phyloP scores from a whole-genome alignment of 331 rosid genomes.

The Malus hybrid region DNA sequence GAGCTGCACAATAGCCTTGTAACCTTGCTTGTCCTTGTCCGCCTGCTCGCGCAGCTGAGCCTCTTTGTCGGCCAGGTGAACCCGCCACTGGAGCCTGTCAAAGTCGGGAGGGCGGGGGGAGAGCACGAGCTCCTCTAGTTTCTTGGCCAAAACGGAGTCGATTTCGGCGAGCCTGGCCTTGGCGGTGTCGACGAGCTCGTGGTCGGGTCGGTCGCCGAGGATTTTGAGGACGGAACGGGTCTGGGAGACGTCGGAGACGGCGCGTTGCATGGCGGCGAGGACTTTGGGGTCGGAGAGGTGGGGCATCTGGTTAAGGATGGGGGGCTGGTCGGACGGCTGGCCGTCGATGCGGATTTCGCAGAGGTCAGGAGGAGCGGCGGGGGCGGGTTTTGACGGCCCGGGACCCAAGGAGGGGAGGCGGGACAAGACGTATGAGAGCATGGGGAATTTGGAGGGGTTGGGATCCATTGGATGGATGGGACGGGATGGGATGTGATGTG shows the following conservation, averaged over 20 bases:
- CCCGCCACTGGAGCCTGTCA: constrained; percentile 41
- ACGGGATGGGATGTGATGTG: background rate
- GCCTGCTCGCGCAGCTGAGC: constrained; percentile 27
- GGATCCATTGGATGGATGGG: constrained; percentile 67
- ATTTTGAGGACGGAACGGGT: constrained; percentile 58
- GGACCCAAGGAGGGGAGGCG: constrained; percentile 46
- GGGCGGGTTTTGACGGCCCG: background rate
- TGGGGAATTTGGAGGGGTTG: constrained; percentile 59
- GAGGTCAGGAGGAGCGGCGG: constrained; percentile 2
- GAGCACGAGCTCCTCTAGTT: constrained; percentile 51
- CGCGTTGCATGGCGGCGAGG: constrained; percentile 59
- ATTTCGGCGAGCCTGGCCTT: constrained; percentile 42
- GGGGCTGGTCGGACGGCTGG: constrained; percentile 12
- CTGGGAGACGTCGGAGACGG: constrained; percentile 69
- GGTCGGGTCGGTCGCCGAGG: constrained; percentile 76
- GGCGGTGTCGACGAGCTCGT: constrained; percentile 67
- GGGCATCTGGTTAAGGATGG: constrained; percentile 48
- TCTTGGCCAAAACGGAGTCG: constrained; percentile 43
- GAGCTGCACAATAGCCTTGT: constrained; percentile 48
- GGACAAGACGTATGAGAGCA: constrained; percentile 75
- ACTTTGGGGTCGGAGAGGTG: constrained; percentile 51
- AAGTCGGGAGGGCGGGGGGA: constrained; percentile 57
- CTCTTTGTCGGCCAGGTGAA: constrained; percentile 42
- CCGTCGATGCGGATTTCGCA: constrained; percentile 37
- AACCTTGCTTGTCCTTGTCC: constrained; percentile 50